Evolutionary conservation across 805 yeast species (phyloP), one percentile per base, ranked within the genome.

Genomic region (Candida coleopterorum): DNA sequence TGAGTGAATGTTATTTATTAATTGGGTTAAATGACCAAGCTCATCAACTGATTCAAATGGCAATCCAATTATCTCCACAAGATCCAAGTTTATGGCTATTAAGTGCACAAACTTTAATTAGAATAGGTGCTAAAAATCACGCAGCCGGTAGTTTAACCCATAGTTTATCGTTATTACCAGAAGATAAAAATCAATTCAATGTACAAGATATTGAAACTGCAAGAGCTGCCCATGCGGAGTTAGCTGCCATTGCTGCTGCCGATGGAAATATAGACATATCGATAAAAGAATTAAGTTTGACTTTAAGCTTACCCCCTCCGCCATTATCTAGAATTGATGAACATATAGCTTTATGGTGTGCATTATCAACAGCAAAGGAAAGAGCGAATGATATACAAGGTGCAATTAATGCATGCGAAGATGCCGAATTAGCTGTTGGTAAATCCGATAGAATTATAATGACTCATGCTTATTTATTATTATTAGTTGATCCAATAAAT

Each of bases 161-260:
- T 31, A 60, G 76, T 27, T 52, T 76, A 21, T 56, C 62, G 15
- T 54, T 68, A 26, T 50, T 72, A 30, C 73, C 74, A 3, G 56
- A 53, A 12, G 3, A 3, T 23, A 14, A 32, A n/a, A 42, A 49
- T 14, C 50, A 58, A 29, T 48, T 62, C 34, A 39, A 54, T 6
- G 27, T 48, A 2, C 50, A 52, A 4, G 74, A 69, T 31, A 51
- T 72, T n/a, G 72, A 71, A 36, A 60, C 72, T 2, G 72, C 76
- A 0, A 59, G 79, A 37, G 61, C 70, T 11, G 70, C 73, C 3
- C 81, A 75, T 54, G 68, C 75, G 4, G 79, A 75, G 45, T 55
- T 78, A 32, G 81, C 80, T 0, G 71, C 73, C 4, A 58, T 77
- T n/a, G 74, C 75, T 2, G 68, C 73, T 1, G 62, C 70, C 6